Evolutionary conservation across 345 rosid species (phyloP), one percentile per base, ranked within the genome.

Genomic region (Eucalyptus paniculata): DNA sequence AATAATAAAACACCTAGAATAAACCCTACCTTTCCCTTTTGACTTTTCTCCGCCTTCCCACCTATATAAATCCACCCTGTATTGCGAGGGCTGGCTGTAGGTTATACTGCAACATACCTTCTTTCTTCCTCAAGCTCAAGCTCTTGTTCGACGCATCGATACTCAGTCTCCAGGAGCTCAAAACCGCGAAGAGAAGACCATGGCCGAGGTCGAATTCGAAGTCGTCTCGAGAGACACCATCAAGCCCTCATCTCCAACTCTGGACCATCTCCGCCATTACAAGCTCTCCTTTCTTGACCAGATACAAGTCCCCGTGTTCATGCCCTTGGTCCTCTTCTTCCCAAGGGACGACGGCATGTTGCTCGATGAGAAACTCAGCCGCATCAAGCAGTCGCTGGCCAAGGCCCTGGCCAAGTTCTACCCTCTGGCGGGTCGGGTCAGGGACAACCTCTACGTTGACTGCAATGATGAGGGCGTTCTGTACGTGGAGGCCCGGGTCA

Each of bases 201-300:
- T 82, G 89, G 88, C 91, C 30, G 90, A 87, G 58, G 77, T 94
- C 10, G 88, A 89, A 72, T 86, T 89, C 14, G 91, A 93, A 89
- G 86, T 90, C 19, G 6, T 90, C 87, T 91, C 90, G 88, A 82
- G 16, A 23, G 92, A 89, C 37, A 88, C 86, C 19, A 90, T 94
- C 89, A 91, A 92, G 83, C 95, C 94, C 58, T 88, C 92, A 10
- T 87, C 90, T 37, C 94, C 95, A 12, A 94, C 93, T 12, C 93
- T 92, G 6, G 49, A 90, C 45, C 91, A 91, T 82, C 94, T 91
- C 26, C 86, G 85, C 83, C 90, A 42, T 45, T 89, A 92, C 89
- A 65, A 81, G 9, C 93, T 92, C 81, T 93, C 94, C 72, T 92
- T 90, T 69, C 92, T 91, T 58, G 94, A 93, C 89, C 94, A 94